These are phyloP conservation scores for Elaeis guineensis DNA, from an alignment of 176 grass and related monocot species.

Conservation along the genomic window DNA sequence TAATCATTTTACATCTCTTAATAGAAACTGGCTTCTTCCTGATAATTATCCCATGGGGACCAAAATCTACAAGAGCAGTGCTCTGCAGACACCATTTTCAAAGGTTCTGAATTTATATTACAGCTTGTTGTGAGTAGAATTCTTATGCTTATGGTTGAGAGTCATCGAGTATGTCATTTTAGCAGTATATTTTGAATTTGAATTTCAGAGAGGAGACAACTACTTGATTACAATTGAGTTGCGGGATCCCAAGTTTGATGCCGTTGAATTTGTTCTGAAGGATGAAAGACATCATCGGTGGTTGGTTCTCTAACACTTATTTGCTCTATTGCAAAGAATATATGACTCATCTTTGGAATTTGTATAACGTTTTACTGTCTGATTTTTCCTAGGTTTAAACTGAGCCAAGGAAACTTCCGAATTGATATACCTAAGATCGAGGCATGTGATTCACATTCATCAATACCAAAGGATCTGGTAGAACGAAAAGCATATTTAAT, in stretches of 20 bases:
- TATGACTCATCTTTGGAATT: not conserved
- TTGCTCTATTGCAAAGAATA: not conserved
- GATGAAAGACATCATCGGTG: conserved; percentile 6
- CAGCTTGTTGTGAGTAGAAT: not conserved
- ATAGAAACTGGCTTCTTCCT: conserved; percentile 4
- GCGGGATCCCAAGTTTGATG: conserved; percentile 5
- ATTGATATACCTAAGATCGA: conserved; percentile 4
- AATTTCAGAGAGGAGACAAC: conserved; percentile 1
- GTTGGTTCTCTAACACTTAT: not conserved
- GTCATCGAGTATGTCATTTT: not conserved
- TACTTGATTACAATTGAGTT: conserved; percentile 8
- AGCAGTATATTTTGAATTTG: not conserved
- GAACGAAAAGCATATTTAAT: conserved; percentile 13
- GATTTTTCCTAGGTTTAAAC: conserved; percentile 11
- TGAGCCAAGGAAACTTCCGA: conserved; percentile 13
- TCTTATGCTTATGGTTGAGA: too few relatives aligned
- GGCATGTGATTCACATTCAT: not conserved
- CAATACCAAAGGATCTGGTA: conserved; percentile 11
- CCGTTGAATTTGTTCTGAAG: conserved; percentile 14
- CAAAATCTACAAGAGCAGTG: conserved; percentile 7
- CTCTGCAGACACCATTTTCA: conserved; percentile 10
- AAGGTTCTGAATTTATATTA: conserved; percentile 5
- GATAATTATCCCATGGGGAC: conserved; percentile 1
- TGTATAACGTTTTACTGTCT: not conserved
- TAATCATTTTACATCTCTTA: not conserved